Percentiles rank a stretch among this genome's conserved stretches.
Evolutionary conservation across 495 filamentous ascomycete genomes (phyloP).

Genomic region (Penicillium manginii): DNA sequence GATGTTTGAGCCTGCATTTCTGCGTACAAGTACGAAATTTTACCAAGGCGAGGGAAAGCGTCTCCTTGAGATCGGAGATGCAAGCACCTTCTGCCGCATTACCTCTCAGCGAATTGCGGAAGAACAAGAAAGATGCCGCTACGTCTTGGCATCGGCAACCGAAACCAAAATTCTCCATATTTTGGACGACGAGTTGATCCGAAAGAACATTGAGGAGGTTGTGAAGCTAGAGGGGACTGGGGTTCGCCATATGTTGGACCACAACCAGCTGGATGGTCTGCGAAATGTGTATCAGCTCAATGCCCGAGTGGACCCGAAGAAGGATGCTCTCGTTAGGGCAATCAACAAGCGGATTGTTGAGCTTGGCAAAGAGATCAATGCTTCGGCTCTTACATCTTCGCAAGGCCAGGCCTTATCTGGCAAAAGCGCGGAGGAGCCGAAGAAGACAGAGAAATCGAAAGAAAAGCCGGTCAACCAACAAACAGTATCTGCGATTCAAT

Average conservation of each 20-base stretch:
- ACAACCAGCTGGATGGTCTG: slow-evolving; percentile 78
- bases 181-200: slow-evolving; percentile 80
- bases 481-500: slow-evolving; percentile 85
- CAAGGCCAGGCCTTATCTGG: slow-evolving; percentile 20
- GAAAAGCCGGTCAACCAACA: slow-evolving; percentile 60
- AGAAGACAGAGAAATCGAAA: slow-evolving; percentile 50
- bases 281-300: slow-evolving; percentile 77
- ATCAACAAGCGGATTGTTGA: slow-evolving; percentile 77
- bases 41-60: slow-evolving; percentile 75
- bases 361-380: slow-evolving; percentile 81
- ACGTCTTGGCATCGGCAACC: slow-evolving; percentile 72
- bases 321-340: slow-evolving; percentile 66
- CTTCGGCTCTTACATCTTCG: slow-evolving; percentile 49
- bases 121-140: slow-evolving; percentile 78
- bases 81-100: slow-evolving; percentile 81
- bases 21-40: slow-evolving; percentile 70
- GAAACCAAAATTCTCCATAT: slow-evolving; percentile 74
- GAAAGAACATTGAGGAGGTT: slow-evolving; percentile 75
- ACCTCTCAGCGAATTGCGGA: slow-evolving; percentile 73
- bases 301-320: slow-evolving; percentile 75
- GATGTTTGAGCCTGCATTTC: slow-evolving; percentile 78
- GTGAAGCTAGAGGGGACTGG: slow-evolving; percentile 83
- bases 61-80: slow-evolving; percentile 76
- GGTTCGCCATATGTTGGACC: slow-evolving; percentile 87
- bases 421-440: slow-evolving; percentile 31